Evolutionary conservation across 768 basidiomycete genomes (phyloP), one percentile per base, ranked within the genome.

Genomic region (Kwoniella europaea): DNA sequence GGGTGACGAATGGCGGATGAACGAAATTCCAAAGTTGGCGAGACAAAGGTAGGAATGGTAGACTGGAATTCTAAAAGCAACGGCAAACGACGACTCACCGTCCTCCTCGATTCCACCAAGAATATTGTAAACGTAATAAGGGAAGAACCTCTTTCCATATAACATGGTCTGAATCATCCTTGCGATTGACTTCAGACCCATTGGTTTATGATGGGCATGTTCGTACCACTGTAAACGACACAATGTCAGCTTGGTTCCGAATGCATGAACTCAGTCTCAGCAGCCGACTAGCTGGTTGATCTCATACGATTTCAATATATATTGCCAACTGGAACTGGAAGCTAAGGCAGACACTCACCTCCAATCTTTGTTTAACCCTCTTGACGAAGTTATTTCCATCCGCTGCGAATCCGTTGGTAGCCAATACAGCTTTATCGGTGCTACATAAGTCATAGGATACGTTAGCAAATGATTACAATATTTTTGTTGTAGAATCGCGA

Each of bases 311-410:
- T 35, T 4, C 35, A 35, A 35, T 35, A 35, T 20, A 52, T 20
- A 52, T 16, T 16, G 20, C 20, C 5, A 20, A 52, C 50, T 52
- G 24, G 12, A 20, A 52, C 50, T 52, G 24, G 12, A 27, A n/a
- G 9, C 15, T 1, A 58, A n/a, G 50, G 10, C 20, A 24, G 29
- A 42, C n/a, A 86, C 89, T 63, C 69, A 96, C 96, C 88, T 98
- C 97, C 3, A 99, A 87, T 75, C 96, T 89, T 83, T 98, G 95
- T 82, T 91, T 91, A 63, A 99, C 91, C 81, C 91, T 90, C 88
- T 98, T 97, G 79, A 98, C 94, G 79, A 99, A 95, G 89, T 92
- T 92, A 79, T 95, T 95, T 27, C 93, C 96, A 82, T 99, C 97
- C 58, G 95, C 97, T 54, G 93, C 92, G 82, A 98, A 98, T 10